These are phyloP conservation scores for Paraphoma chrysanthemicola DNA, from an alignment of 2,329 filamentous ascomycete species.

Conservation along the genomic window DNA sequence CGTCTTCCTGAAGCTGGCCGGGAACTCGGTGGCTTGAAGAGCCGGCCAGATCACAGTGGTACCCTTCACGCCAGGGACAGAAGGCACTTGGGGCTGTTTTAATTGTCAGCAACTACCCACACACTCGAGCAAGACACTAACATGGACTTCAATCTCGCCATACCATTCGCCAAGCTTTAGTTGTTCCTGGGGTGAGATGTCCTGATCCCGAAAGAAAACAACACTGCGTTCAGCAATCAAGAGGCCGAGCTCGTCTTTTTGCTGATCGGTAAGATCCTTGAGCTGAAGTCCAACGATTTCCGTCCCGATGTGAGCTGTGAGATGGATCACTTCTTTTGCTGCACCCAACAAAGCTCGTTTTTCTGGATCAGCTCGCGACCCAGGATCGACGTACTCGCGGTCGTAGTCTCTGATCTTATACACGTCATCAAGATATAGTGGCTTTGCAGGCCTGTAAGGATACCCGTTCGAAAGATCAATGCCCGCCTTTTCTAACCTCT, in stretches of 20 bases:
- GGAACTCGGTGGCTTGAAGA: constrained; percentile 66
- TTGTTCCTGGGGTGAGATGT: constrained; percentile 45
- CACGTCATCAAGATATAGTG: constrained; percentile 73
- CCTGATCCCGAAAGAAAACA: constrained; percentile 60
- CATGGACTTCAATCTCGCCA: constrained; percentile 70
- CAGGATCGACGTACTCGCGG: constrained; percentile 43
- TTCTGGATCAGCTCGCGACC: constrained; percentile 60
- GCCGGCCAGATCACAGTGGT: constrained; percentile 74
- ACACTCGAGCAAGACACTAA: constrained; percentile 46
- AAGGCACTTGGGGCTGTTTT: constrained; percentile 71
- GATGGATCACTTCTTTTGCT: constrained; percentile 52
- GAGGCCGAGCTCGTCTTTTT: constrained; percentile 59
- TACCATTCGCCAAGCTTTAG: constrained; percentile 43
- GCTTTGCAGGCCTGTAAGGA: constrained; percentile 71
- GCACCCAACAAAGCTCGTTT: constrained; percentile 48
- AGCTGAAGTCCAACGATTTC: constrained; percentile 54
- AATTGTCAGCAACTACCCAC: neutral
- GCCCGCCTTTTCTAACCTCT: constrained; percentile 70
- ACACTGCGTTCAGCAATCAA: constrained; percentile 53
- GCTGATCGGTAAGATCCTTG: constrained; percentile 54
- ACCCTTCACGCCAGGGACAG: constrained; percentile 71
- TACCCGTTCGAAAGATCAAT: constrained; percentile 75
- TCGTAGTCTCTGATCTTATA: constrained; percentile 66
- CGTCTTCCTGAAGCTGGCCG: constrained; percentile 69
- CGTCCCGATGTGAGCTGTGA: constrained; percentile 47